Base-by-base conservation (phyloP, 306 rosid species). In the Acacia melanoxylon region DNA sequence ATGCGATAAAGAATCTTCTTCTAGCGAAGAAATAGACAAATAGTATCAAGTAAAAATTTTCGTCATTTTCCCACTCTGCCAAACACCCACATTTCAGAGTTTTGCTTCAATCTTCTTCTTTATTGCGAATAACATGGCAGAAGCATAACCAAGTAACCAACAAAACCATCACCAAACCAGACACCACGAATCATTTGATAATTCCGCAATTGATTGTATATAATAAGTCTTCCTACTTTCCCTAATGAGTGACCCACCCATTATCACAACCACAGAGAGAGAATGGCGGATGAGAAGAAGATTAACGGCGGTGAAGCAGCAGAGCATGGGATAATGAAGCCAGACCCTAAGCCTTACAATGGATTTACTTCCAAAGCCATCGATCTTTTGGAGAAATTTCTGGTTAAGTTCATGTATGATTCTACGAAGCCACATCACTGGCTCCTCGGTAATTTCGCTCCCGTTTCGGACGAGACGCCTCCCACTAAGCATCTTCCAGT, bases 371-470 rank as follows among this genome's bases (percentile, higher is more conserved):
- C 96, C 7, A 92, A 91, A 79, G 77, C 78, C 4, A 31, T 90
- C 5, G 97, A 95, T 80, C 83, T 82, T 73, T 56, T 95, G 9
- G 99, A 95, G 89, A 93, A 89, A 80, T 44, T 95, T 35, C 51
- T 91, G 1, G 98, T 95, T 15, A 93, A 89, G 96, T 75, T 86
- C 6, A 83, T 91, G 86, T 83, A 89, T 78, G 94, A 89, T 46
- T 42, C 91, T 78, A 86, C 98, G 19, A 85, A 65, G 58, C 93
- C 97, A 33, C 97, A 81, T 52, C 96, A 86, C 65, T 91, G 91
- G 87, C 97, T 95, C 75, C 17, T 90, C 44, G 94, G 94, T 24
- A 95, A 95, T 85, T 93, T 91, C 27, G 90, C 94, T 81, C 98
- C 99, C 27, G 89, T 91, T 14, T 48, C n/a, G 10, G 83, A 87